Evolutionary conservation across 345 rosid genomes (phyloP).

Genomic region (Eucalyptus cloeziana): DNA sequence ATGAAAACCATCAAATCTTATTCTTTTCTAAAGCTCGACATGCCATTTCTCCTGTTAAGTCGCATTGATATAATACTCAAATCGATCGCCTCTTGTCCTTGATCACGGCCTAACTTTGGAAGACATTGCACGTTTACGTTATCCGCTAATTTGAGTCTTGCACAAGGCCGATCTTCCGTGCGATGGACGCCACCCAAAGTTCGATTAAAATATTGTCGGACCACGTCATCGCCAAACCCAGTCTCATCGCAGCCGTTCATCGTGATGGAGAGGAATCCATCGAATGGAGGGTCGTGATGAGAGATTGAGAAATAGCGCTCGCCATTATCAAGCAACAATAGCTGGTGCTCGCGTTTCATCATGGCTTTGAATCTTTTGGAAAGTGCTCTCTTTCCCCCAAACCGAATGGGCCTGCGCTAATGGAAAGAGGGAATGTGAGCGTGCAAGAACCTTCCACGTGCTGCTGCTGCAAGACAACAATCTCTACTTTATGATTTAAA

Average conservation of each 20-base stretch:
- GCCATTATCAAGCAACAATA: not conserved
- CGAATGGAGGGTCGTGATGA: not conserved
- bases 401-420: not conserved
- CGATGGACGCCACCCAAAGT: not conserved
- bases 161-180: not conserved
- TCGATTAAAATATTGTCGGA: not conserved
- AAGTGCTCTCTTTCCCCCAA: not conserved
- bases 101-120: not conserved
- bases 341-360: not conserved
- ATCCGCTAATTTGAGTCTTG: not conserved
- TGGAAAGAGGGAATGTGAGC: not conserved
- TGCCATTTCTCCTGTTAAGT: not conserved
- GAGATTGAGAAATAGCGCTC: not conserved
- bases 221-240: not conserved
- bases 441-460: accelerated
- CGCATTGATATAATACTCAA: not conserved
- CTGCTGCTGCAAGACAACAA: not conserved
- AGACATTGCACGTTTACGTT: not conserved
- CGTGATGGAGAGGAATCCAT: not conserved
- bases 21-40: not conserved
- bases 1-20: not conserved
- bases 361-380: not conserved
- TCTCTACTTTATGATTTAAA: not conserved
- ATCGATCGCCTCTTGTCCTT: not conserved
- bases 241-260: not conserved